Base-by-base conservation (phyloP, 257 asterid genomes). In the Ligustrum vulgare region DNA sequence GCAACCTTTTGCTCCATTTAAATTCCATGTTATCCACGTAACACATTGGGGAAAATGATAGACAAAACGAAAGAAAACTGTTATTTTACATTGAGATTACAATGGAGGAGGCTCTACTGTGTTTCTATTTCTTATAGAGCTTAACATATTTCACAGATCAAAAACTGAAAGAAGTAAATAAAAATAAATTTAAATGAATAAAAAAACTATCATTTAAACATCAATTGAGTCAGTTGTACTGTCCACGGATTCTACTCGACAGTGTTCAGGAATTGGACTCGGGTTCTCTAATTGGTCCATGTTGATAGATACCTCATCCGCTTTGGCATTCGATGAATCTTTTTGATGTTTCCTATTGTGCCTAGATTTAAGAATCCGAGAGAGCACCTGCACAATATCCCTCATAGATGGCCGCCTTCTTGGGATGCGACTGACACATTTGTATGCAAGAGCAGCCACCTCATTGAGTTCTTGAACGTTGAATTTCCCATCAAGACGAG, bases 381-480 rank as follows among this genome's bases (percentile, higher is more conserved):
- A 87, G 32, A 94, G 90, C 58, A 87, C 89, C 82, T 90, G 93
- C 32, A 94, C 97, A 49, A 79, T 78, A 82, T 94, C 98, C 73
- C 97, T 89, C 97, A 92, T 92, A 71, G 91, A 82, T 37, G 97
- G 92, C 79, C 98, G 84, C 69, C 83, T 90, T 68, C 80, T 90
- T 9, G 98, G 84, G 6, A 73, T 45, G 58, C 87, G 88, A 62
- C 84, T 79, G 47, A 94, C 90, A 62, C 98, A 94, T 82, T 82
- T 94, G 82, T 89, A 91, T 63, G 96, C 98, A 41, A 94, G 93
- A 39, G 91, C 73, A 33, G 98, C 89, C 31, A 92, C 87, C 28
- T 89, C 93, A 13, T 88, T 85, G 58, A 94, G 89, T 78, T 94
- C 97, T 82, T 80, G 85, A 22, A 82, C 60, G 23, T 86, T 87